Evolutionary conservation across 2,329 filamentous ascomycete species (phyloP).

Genomic region (Fusarium clavum): DNA sequence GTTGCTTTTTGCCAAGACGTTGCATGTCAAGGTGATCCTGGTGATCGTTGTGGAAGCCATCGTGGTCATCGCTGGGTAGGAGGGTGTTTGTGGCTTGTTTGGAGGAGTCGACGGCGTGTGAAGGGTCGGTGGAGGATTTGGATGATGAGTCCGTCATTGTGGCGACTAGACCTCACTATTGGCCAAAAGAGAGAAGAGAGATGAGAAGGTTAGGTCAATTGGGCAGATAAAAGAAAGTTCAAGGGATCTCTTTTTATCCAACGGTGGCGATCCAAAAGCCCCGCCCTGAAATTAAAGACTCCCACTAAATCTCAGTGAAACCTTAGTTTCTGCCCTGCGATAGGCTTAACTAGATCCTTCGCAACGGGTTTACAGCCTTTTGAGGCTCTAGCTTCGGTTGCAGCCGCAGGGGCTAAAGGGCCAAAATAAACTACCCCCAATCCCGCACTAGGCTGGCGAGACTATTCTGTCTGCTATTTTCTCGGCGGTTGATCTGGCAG

Average conservation of each 20-base stretch:
- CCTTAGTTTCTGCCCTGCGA: not conserved
- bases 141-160: slow-evolving; percentile 1
- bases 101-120: not conserved
- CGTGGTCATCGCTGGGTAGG: slow-evolving; percentile 9
- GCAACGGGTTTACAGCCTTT: not conserved
- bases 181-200: too few species aligned
- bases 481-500: too few species aligned
- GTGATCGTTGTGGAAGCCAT: slow-evolving; percentile 25
- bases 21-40: slow-evolving; percentile 32
- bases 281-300: not conserved
- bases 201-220: too few species aligned
- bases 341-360: not conserved
- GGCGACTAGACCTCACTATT: too few species aligned
- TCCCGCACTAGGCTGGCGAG: too few species aligned
- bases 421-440: too few species aligned
- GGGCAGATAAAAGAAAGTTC: too few species aligned
- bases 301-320: slow-evolving; percentile 1
- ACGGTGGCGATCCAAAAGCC: not conserved
- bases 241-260: not conserved
- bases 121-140: not conserved
- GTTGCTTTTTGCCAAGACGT: slow-evolving; percentile 29
- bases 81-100: slow-evolving; percentile 13
- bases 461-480: not conserved
- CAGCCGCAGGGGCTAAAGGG: not conserved
- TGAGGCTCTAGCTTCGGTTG: not conserved